Percentiles rank a stretch among this genome's conserved stretches.
Evolutionary conservation across 352 stramenopile species (phyloP).

Genomic region (Phytophthora hybrid): DNA sequence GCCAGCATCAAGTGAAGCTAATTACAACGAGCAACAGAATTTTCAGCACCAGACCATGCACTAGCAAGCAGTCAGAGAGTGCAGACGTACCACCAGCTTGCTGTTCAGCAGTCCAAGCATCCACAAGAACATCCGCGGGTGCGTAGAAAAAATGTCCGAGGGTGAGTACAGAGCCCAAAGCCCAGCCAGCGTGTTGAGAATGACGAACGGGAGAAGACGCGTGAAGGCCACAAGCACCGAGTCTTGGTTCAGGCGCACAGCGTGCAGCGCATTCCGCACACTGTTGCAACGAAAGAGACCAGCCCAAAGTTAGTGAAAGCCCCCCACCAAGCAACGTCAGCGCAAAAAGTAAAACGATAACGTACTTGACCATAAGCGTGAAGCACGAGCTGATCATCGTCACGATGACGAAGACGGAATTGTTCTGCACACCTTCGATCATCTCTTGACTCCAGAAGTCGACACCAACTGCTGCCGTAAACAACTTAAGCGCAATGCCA

Average conservation of each 20-base stretch:
- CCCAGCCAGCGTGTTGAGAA: constrained; percentile 73
- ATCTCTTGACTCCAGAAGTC: constrained; percentile 78
- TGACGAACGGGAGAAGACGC: constrained; percentile 76
- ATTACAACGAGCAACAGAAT: background rate
- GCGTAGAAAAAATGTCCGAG: constrained; percentile 73
- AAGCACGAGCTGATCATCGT: constrained; percentile 65
- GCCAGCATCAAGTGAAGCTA: constrained; percentile 91
- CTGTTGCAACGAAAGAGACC: constrained; percentile 35
- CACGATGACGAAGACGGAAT: constrained; percentile 81
- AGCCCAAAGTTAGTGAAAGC: background rate
- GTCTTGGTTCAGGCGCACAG: constrained; percentile 72
- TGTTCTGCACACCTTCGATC: constrained; percentile 77
- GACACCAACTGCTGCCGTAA: constrained; percentile 67
- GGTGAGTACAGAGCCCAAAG: constrained; percentile 81
- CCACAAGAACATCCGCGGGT: constrained; percentile 88
- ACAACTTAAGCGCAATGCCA: constrained; percentile 75
- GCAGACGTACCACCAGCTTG: constrained; percentile 82
- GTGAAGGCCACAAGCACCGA: constrained; percentile 85
- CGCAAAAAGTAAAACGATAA: constrained; percentile 7
- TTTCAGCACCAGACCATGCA: background rate
- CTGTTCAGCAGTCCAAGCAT: constrained; percentile 89
- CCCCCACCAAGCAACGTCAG: constrained; percentile 5
- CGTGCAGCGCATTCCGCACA: constrained; percentile 74
- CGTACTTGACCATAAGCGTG: constrained; percentile 84
- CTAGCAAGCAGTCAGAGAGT: background rate